phyloP scores from a whole-genome alignment of 768 basidiomycete genomes.

The Tricholoma bakamatsutake region DNA sequence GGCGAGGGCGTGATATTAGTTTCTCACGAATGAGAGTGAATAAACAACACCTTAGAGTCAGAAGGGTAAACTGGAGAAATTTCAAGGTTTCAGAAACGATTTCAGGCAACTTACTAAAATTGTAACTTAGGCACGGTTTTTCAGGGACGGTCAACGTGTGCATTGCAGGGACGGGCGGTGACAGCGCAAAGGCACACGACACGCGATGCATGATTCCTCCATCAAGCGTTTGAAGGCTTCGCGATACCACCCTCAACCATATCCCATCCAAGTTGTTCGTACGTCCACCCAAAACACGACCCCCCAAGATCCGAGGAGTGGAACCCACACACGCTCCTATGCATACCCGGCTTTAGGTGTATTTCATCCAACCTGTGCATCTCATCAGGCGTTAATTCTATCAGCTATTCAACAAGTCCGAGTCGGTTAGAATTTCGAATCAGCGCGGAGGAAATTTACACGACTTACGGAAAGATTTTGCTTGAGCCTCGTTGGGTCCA shows the following conservation, averaged over 20 bases:
- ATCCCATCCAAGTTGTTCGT: conserved; percentile 31
- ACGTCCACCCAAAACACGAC: conserved; percentile 32
- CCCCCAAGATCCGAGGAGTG: conserved; percentile 24
- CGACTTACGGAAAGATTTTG: conserved; percentile 34
- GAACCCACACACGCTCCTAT: conserved; percentile 28
- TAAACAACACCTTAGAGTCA: too few species aligned
- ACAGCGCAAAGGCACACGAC: too few species aligned
- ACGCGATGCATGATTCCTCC: neutral
- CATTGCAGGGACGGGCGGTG: too few species aligned
- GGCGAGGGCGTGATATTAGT: too few species aligned
- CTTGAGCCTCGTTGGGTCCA: conserved; percentile 32
- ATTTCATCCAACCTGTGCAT: conserved; percentile 32
- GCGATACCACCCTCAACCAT: conserved; percentile 23
- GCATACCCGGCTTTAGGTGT: conserved; percentile 34
- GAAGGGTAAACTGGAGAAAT: too few species aligned
- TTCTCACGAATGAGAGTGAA: too few species aligned
- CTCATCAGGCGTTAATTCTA: conserved; percentile 28
- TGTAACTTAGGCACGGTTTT: too few species aligned
- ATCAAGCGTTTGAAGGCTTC: neutral
- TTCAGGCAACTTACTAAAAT: too few species aligned
- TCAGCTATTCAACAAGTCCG: conserved; percentile 21
- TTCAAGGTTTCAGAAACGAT: too few species aligned
- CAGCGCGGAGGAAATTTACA: neutral
- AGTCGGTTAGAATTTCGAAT: conserved; percentile 12
- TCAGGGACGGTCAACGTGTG: too few species aligned